A percentile compares a stretch with the other conserved stretches of the same genome.
Conservation (phyloP, 176 grass and related monocot species). For the Hsuehochloa calcarea region DNA sequence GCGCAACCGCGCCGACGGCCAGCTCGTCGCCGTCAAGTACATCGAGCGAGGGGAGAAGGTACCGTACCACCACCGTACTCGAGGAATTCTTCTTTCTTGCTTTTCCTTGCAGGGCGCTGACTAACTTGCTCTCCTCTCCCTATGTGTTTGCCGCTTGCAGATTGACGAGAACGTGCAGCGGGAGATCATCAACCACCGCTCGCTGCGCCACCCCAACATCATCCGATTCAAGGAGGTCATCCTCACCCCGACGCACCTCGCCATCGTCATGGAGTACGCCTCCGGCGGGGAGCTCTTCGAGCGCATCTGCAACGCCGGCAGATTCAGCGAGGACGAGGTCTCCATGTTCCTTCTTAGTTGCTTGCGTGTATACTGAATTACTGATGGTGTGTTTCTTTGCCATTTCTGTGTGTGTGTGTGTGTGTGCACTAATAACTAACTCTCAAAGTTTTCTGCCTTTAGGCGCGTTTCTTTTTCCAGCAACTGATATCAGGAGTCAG, state of each 20-base stretch:
- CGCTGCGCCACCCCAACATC: conserved; percentile 87
- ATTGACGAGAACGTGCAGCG: conserved; percentile 97
- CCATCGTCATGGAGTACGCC: conserved; percentile 87
- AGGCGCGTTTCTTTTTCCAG: conserved; percentile 87
- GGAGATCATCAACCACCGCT: conserved; percentile 96
- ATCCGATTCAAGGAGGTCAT: conserved; percentile 95
- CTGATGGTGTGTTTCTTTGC: neutral
- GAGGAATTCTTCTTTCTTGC: neutral
- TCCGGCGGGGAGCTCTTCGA: conserved; percentile 76
- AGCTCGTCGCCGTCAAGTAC: conserved; percentile 92
- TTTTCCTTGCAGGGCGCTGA: neutral
- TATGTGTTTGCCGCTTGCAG: conserved; percentile 25
- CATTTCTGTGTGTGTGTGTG: neutral
- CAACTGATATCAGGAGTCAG: conserved; percentile 75
- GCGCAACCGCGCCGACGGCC: conserved; percentile 60
- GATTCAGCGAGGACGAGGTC: conserved; percentile 85
- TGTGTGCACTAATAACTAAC: neutral
- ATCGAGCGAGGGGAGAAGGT: conserved; percentile 86
- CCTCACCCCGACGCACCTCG: conserved; percentile 75
- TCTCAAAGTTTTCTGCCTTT: neutral
- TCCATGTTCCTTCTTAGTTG: neutral
- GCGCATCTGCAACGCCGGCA: conserved; percentile 78
- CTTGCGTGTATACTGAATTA: neutral
- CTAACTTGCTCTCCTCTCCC: neutral
- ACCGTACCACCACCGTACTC: no score